Evolutionary conservation across 345 rosid genomes (phyloP), one percentile per base, ranked within the genome.

Genomic region (Gossypium ekmanianum): DNA sequence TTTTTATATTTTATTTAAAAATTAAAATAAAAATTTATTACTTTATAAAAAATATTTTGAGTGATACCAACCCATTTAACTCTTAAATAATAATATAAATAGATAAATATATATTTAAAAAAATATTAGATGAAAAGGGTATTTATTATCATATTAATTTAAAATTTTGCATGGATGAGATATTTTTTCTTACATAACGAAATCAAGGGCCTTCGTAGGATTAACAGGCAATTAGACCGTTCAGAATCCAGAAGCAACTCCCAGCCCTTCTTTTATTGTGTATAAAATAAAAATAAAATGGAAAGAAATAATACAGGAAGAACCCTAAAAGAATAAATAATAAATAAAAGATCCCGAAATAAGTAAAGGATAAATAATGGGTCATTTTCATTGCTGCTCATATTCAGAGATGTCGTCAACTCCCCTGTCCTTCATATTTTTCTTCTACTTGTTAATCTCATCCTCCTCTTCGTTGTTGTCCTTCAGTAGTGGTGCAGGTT

Each of bases 401-500:
- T 47, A 55, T 24, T 26, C 57, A 61, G 26, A 48, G 17, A 74
- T 9, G 61, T 56, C 59, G 69, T 61, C 62, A 61, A 12, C 57
- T 11, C 17, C 41, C 45, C 73, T 7, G 20, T 73, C 4, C 39
- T 57, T 13, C 22, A 7, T 82, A 24, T 11, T 61, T 2, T 47
- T 68, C 26, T 20, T 24, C 72, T 43, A 20, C 34, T 57, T 64
- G 7, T 8, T 39, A 34, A 34, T 34, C 69, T 44, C 57, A 57
- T 57, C 22, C 41, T 57, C 10, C 9, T 39, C 45, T 10, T 69
- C 16, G 16, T 29, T 51, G 26, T 69, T 43, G 16, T 1, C 7
- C 1, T 27, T 55, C 22, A 34, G 69, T 20, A 50, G 66, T 17
- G 68, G 83, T 0, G 76, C 83, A n/a, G 51, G 12, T 17, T 89